These are phyloP conservation scores for Melaleuca alternifolia DNA, from an alignment of 345 rosid species.

Conservation along the genomic window DNA sequence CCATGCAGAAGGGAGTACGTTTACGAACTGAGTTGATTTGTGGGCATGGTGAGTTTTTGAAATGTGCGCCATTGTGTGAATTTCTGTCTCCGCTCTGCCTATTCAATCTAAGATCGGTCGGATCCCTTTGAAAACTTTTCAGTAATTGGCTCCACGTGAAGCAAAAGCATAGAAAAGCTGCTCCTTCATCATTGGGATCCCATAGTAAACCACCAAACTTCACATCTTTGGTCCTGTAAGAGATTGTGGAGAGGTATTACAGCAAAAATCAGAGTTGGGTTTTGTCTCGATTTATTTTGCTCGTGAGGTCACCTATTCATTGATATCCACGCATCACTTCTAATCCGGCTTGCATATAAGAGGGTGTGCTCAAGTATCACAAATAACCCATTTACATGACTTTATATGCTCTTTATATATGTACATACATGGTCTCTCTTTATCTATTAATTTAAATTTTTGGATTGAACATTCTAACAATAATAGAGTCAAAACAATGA, in stretches of 20 bases:
- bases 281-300: neutral
- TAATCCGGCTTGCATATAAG: neutral
- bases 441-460: neutral
- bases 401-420: neutral
- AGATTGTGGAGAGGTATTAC: neutral
- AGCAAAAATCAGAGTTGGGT: neutral
- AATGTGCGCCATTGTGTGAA: neutral
- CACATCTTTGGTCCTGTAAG: neutral
- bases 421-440: fast-evolving
- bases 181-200: neutral
- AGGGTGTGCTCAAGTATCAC: neutral
- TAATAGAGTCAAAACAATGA: neutral
- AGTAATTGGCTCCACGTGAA: neutral
- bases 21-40: neutral
- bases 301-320: fast-evolving
- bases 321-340: fast-evolving
- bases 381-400: neutral
- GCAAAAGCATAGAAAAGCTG: neutral
- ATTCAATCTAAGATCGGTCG: neutral
- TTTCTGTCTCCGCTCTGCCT: neutral
- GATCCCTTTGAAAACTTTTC: neutral
- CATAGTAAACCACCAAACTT: neutral
- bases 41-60: neutral
- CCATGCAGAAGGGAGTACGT: neutral
- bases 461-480: neutral